phyloP scores from a whole-genome alignment of 306 rosid species.

The Oxytropis ochrocephala region DNA sequence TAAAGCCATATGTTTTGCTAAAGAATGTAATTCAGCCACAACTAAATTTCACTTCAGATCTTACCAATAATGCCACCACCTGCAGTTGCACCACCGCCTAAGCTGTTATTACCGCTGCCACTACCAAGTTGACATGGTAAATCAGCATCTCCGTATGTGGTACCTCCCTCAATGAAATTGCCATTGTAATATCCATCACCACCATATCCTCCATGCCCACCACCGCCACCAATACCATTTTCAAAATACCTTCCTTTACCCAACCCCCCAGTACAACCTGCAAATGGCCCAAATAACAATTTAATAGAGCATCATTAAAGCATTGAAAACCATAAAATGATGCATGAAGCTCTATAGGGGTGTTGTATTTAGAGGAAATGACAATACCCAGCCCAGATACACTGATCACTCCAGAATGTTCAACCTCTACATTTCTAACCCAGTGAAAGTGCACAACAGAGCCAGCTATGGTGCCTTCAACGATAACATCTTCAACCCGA shows the following conservation, averaged over 20 bases:
- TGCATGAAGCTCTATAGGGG: conserved; percentile 3
- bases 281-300: conserved; percentile 24
- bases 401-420: conserved; percentile 55
- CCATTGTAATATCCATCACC: conserved; percentile 85
- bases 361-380: conserved; percentile 17
- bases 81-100: conserved; percentile 82
- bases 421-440: conserved; percentile 60
- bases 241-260: conserved; percentile 63
- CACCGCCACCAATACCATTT: conserved; percentile 86
- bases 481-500: conserved; percentile 74
- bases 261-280: conserved; percentile 85
- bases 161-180: conserved; percentile 78
- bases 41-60: conserved; percentile 22
- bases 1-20: not conserved
- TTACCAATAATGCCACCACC: conserved; percentile 98
- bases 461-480: conserved; percentile 77
- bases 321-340: conserved; percentile 2
- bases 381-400: conserved; percentile 83
- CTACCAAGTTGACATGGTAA: conserved; percentile 98
- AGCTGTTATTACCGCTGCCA: conserved; percentile 86
- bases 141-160: conserved; percentile 70
- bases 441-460: conserved; percentile 91
- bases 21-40: not conserved
- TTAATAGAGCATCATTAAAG: conserved; percentile 14
- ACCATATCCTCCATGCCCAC: conserved; percentile 97